Conservation (phyloP, 768 basidiomycete species). For the Suillus spraguei region DNA sequence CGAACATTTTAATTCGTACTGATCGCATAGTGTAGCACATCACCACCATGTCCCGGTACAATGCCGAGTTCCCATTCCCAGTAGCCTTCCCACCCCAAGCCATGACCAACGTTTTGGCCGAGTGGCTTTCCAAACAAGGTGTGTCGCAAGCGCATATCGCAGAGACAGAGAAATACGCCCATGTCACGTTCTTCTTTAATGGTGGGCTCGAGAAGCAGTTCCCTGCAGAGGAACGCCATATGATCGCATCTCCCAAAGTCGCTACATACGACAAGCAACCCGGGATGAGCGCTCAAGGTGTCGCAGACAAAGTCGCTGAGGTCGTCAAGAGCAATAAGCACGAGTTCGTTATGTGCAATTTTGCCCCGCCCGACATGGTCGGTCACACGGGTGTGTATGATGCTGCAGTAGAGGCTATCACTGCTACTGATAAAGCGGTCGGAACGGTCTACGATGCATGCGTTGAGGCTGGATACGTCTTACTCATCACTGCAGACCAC, state of each 20-base stretch:
- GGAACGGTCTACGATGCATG: constrained; percentile 87
- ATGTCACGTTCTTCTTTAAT: constrained; percentile 99
- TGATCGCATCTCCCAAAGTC: constrained; percentile 93
- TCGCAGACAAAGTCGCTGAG: constrained; percentile 92
- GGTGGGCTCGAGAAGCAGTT: constrained; percentile 96
- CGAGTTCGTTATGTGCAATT: constrained; percentile 98
- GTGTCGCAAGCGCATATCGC: constrained; percentile 89
- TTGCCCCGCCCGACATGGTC: constrained; percentile 97
- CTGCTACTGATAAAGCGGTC: constrained; percentile 88
- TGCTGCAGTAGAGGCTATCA: constrained; percentile 87
- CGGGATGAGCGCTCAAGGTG: constrained; percentile 85
- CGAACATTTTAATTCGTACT: background rate
- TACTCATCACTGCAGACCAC: constrained; percentile 91
- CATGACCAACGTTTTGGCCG: constrained; percentile 94
- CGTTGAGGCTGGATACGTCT: constrained; percentile 81
- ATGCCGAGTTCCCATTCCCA: constrained; percentile 85
- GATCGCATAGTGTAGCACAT: constrained; percentile 55
- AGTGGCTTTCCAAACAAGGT: constrained; percentile 81
- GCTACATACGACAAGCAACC: constrained; percentile 93
- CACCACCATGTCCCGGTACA: constrained; percentile 94
- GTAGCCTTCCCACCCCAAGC: constrained; percentile 92
- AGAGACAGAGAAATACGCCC: constrained; percentile 98
- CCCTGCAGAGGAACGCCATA: constrained; percentile 74
- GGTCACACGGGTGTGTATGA: constrained; percentile 93
- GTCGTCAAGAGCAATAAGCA: constrained; percentile 67